These are phyloP conservation scores for Pseudogymnoascus sp. DNA, from an alignment of 2,329 filamentous ascomycete genomes.

Conservation along the genomic window DNA sequence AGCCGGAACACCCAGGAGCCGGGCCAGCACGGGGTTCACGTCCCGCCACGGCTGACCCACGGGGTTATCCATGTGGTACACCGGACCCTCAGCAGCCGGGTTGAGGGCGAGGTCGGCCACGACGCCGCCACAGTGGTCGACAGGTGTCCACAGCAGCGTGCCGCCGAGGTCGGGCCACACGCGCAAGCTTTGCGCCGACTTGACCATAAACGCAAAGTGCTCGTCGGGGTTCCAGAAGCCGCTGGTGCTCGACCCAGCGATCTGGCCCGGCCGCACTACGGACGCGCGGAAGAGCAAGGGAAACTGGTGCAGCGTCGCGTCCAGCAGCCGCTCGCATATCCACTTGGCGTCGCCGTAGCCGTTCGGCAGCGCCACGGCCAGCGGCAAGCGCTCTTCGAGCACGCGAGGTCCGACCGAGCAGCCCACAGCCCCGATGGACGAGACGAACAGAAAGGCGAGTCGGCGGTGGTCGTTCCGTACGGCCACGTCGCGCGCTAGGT, in stretches of 20 bases:
- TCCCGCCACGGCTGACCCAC: slow-evolving; percentile 34
- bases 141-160: slow-evolving; percentile 38
- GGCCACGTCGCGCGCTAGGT: slow-evolving; percentile 34
- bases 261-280: slow-evolving; percentile 42
- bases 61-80: slow-evolving; percentile 41
- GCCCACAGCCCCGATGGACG: slow-evolving; percentile 35
- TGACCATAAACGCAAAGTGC: slow-evolving; percentile 42
- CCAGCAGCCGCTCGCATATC: slow-evolving; percentile 42
- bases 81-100: too few species aligned
- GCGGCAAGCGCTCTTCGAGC: slow-evolving; percentile 34
- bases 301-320: slow-evolving; percentile 37
- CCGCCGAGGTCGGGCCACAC: slow-evolving; percentile 36
- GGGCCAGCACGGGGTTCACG: slow-evolving; percentile 30
- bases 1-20: slow-evolving; percentile 26
- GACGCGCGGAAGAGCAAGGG: slow-evolving; percentile 36
- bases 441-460: slow-evolving; percentile 33
- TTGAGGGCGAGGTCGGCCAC: slow-evolving; percentile 32
- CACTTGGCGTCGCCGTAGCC: slow-evolving; percentile 47
- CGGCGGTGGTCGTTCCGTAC: slow-evolving; percentile 11
- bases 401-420: too few species aligned
- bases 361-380: slow-evolving; percentile 34
- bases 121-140: slow-evolving; percentile 34
- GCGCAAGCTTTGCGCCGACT: slow-evolving; percentile 39
- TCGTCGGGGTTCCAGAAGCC: slow-evolving; percentile 49
- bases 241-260: slow-evolving; percentile 40